Evolutionary conservation across 495 filamentous ascomycete species (phyloP).

Genomic region (Cudoniella acicularis): DNA sequence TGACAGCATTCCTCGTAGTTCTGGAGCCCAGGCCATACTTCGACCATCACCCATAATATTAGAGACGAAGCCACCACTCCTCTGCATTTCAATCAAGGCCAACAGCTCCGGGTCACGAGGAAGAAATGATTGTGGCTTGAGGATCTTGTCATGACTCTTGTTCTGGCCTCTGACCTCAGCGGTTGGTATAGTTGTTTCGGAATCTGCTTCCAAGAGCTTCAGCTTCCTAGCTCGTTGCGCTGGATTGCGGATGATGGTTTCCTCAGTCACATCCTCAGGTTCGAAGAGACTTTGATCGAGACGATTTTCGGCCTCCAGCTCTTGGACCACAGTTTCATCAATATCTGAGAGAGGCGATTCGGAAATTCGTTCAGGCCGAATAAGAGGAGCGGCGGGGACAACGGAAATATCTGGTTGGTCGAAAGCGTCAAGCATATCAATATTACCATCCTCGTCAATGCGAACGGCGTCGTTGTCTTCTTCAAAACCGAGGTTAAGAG

Average conservation of each 20-base stretch:
- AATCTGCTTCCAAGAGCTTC: conserved; percentile 68
- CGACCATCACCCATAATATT: conserved; percentile 73
- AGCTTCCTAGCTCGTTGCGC: conserved; percentile 72
- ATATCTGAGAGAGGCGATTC: conserved; percentile 69
- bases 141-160: conserved; percentile 71
- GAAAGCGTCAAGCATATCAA: conserved; percentile 50
- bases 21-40: conserved; percentile 80
- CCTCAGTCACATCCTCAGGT: conserved; percentile 48
- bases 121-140: conserved; percentile 73
- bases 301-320: conserved; percentile 51
- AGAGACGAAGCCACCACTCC: conserved; percentile 81
- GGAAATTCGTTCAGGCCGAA: conserved; percentile 50
- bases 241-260: conserved; percentile 47
- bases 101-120: conserved; percentile 81
- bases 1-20: conserved; percentile 80
- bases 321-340: conserved; percentile 50
- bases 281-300: conserved; percentile 40
- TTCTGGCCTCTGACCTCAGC: conserved; percentile 72
- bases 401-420: conserved; percentile 42
- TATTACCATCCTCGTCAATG: conserved; percentile 58
- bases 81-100: conserved; percentile 85
- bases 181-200: conserved; percentile 54
- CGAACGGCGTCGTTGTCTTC: conserved; percentile 41
- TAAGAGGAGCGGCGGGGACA: conserved; percentile 34
- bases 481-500: conserved; percentile 45